Percentiles rank a stretch among this genome's conserved stretches.
phyloP scores from a whole-genome alignment of 352 stramenopile species.

The Phytopythium delawarense region DNA sequence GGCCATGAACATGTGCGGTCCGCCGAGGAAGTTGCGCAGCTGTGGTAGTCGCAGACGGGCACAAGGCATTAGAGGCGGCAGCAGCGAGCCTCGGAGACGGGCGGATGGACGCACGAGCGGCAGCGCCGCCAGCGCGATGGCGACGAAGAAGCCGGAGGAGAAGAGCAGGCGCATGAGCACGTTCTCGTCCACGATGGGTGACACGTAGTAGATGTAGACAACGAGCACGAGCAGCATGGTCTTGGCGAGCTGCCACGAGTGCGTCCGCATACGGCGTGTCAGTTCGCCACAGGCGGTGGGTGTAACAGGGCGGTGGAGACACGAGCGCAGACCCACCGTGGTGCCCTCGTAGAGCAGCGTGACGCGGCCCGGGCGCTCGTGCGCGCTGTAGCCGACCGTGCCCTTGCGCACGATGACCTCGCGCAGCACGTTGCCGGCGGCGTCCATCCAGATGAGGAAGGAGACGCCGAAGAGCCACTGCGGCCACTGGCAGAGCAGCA shows the following conservation, averaged over 20 bases:
- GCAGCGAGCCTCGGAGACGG: not conserved
- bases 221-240: slow-evolving; percentile 62
- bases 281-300: too few relatives aligned
- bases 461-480: slow-evolving; percentile 64
- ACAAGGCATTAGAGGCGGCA: not conserved
- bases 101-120: slow-evolving; percentile 32
- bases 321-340: slow-evolving; percentile 18
- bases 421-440: slow-evolving; percentile 51
- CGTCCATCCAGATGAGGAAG: slow-evolving; percentile 78
- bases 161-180: slow-evolving; percentile 46
- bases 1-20: slow-evolving; percentile 72
- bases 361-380: slow-evolving; percentile 51
- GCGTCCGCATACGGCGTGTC: too few relatives aligned
- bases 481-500: slow-evolving; percentile 63
- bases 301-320: too few relatives aligned
- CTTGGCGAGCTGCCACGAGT: slow-evolving; percentile 42
- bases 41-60: slow-evolving; percentile 13
- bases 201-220: slow-evolving; percentile 77
- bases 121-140: slow-evolving; percentile 48
- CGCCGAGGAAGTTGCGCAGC: slow-evolving; percentile 67
- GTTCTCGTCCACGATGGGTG: slow-evolving; percentile 44
- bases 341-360: slow-evolving; percentile 66
- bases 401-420: slow-evolving; percentile 67
- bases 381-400: slow-evolving; percentile 52
- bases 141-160: slow-evolving; percentile 68